Base-by-base conservation (phyloP, 192 early-diverging fungal genomes). In the Linnemannia schmuckeri region DNA sequence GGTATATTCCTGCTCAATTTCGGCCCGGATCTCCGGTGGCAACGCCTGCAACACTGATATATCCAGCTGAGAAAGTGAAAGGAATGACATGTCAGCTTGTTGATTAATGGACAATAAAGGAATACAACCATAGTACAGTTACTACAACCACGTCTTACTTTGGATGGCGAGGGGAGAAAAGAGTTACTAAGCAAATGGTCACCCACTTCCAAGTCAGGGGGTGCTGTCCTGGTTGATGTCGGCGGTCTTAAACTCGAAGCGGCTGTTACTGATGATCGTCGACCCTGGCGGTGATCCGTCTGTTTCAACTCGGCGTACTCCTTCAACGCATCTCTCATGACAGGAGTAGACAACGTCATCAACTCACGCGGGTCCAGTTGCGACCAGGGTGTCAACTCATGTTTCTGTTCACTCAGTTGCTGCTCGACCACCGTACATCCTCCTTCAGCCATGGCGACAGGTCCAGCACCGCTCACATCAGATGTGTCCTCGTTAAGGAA, bases 351-450 rank as follows among this genome's bases (percentile, higher is more conserved):
- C 54, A 92, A 55, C 2, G 83, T 88, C n/a, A 88, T 57, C 5
- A 91, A 83, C 6, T 81, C 85, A 0, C 49, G 42, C 13, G 90
- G 90, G 71, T 92, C 88, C 4, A 92, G n/a, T 40, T 91, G 91
- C 12, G 91, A 91, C 91, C 91, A 90, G 0, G 90, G 82, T 1
- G 87, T 86, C 27, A 92, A 27, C 0, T 78, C 40, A 30, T 46
- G 38, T 37, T 30, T 40, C 27, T n/a, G 38, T 10, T 27, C n/a
- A 2, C 37, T 20, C 4, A 22, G 1, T 6, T 78, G 66, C n/a
- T 12, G 66, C n/a, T 12, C 41, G 8, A 2, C 30, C n/a, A 24
- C 35, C 22, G 30, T 24, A 30, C 2, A 22, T 40, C 68, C 24
- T 6, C 47, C 13, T 33, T n/a, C 63, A 15, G 27, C 13, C 40